Percentiles rank a stretch among this genome's conserved stretches.
phyloP scores from a whole-genome alignment of 2,329 filamentous ascomycete species.

The Biscogniauxia mediterranea region DNA sequence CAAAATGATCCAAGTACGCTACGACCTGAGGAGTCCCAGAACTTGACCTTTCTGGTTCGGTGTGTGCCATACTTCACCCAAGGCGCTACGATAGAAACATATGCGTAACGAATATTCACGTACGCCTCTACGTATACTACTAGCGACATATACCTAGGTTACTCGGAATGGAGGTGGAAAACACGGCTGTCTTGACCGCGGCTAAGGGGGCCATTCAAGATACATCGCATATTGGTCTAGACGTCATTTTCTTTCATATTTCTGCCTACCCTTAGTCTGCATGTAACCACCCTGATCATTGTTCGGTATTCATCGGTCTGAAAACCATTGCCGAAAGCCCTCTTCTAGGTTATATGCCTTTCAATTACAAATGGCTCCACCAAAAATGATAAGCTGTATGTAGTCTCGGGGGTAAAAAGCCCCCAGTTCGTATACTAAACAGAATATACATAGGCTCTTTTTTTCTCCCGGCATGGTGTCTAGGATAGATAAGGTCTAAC shows the following conservation, averaged over 20 bases:
- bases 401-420: background rate
- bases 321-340: background rate
- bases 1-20: background rate
- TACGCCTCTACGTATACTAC: too few relatives aligned
- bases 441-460: background rate
- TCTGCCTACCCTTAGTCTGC: too few relatives aligned
- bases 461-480: background rate
- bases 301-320: background rate
- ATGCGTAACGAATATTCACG: slow-evolving; percentile 13
- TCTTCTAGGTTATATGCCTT: background rate
- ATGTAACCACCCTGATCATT: too few relatives aligned
- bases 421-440: background rate
- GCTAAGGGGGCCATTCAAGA: slow-evolving; percentile 25
- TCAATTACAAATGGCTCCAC: background rate
- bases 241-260: background rate
- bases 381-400: too few relatives aligned
- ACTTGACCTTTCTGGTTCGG: slow-evolving; percentile 30
- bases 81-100: slow-evolving; percentile 31
- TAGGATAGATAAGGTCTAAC: background rate
- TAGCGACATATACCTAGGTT: slow-evolving; percentile 34
- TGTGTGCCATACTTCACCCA: slow-evolving; percentile 29
- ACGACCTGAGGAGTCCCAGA: background rate
- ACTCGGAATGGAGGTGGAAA: too few relatives aligned
- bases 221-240: background rate
- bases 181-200: background rate